Evolutionary conservation across 2,329 filamentous ascomycete species (phyloP).

Genomic region (Apiospora phragmitis): DNA sequence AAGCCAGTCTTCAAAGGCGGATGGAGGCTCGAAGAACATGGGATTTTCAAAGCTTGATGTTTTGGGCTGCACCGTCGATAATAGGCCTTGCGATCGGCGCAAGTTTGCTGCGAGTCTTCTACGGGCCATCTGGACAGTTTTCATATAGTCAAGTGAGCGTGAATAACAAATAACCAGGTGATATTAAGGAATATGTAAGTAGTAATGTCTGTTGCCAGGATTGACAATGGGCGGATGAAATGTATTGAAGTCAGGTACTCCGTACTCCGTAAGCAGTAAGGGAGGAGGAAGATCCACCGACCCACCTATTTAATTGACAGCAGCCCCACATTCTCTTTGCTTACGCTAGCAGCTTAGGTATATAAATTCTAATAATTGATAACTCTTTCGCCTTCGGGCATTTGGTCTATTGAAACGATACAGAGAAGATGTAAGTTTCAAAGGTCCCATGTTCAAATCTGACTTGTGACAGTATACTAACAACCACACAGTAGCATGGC

Average conservation of each 20-base stretch:
- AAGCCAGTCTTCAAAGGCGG: conserved; percentile 16
- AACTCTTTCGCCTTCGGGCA: conserved; percentile 31
- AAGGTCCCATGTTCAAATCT: conserved; percentile 5
- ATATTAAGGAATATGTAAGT: not conserved
- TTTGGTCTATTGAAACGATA: conserved; percentile 37
- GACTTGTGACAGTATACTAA: conserved; percentile 14
- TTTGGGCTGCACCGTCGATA: not conserved
- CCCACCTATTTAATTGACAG: not conserved
- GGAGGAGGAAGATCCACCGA: not conserved
- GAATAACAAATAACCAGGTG: not conserved
- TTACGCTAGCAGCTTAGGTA: not conserved
- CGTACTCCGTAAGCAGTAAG: too few species aligned
- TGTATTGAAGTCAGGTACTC: not conserved
- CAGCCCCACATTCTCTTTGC: too few species aligned
- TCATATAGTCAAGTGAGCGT: not conserved
- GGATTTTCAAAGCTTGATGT: conserved; percentile 8
- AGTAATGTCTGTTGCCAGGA: not conserved
- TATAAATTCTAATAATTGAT: not conserved
- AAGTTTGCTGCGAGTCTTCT: not conserved
- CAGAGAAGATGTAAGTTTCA: conserved; percentile 20
- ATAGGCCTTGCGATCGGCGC: not conserved
- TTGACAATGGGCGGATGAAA: not conserved
- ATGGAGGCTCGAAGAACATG: conserved; percentile 15
- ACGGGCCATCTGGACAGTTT: not conserved
- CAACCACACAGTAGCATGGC: conserved; percentile 62